These are phyloP conservation scores for Leccinum uliginosum DNA, from an alignment of 768 basidiomycete species.

Conservation along the genomic window DNA sequence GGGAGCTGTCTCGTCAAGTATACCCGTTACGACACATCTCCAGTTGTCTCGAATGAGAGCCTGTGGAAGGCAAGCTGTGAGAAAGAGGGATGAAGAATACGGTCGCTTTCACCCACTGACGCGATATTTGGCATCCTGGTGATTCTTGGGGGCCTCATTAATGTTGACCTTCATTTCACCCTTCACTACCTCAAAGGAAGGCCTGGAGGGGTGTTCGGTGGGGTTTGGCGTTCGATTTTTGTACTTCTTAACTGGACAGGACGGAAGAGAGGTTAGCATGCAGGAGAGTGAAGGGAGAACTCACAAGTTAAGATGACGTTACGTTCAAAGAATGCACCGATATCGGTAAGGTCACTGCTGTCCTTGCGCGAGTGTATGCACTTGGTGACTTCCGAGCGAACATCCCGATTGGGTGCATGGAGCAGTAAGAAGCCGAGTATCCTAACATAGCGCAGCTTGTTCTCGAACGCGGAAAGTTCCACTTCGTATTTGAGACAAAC, in stretches of 20 bases:
- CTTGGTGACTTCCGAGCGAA: conserved; percentile 3
- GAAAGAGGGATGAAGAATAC: neutral
- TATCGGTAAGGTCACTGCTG: neutral
- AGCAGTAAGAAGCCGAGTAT: conserved; percentile 8
- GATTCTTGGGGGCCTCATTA: neutral
- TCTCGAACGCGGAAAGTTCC: neutral
- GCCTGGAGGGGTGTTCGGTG: conserved; percentile 9
- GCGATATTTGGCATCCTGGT: neutral
- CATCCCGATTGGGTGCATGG: neutral
- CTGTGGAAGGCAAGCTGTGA: conserved; percentile 14
- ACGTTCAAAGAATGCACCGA: conserved; percentile 6
- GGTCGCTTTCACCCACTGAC: conserved; percentile 2
- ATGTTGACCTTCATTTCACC: neutral
- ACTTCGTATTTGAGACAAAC: conserved; percentile 1
- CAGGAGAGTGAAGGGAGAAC: neutral
- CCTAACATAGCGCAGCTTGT: neutral
- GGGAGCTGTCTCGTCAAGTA: conserved; percentile 14
- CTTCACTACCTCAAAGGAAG: conserved; percentile 14
- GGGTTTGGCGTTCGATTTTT: conserved; percentile 19
- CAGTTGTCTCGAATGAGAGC: conserved; percentile 35
- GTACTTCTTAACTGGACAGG: conserved; percentile 10
- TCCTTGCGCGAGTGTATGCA: conserved; percentile 1
- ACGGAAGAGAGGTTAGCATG: neutral
- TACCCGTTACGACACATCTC: conserved; percentile 31
- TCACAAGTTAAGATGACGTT: conserved; percentile 5